Conservation (phyloP, 345 rosid genomes). For the Populus tremula region DNA sequence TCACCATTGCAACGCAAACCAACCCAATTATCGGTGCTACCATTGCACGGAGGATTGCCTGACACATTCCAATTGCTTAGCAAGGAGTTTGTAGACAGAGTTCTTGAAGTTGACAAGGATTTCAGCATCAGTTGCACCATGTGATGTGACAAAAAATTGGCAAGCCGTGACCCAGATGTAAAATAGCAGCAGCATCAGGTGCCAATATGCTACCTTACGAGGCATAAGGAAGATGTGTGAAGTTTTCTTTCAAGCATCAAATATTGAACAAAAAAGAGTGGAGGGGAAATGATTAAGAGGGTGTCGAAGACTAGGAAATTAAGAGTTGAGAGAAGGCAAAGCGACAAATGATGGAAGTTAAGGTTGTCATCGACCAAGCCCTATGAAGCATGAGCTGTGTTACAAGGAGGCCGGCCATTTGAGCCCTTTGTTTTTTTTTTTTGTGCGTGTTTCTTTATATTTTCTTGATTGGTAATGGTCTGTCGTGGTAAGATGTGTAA, state of each 20-base stretch:
- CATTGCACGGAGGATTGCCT: conserved; percentile 33
- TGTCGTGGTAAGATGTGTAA: too few relatives aligned
- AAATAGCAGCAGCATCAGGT: not conserved
- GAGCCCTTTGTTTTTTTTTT: too few relatives aligned
- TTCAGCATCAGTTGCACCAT: conserved; percentile 33
- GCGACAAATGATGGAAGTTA: not conserved
- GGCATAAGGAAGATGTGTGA: not conserved
- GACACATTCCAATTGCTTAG: conserved; percentile 43
- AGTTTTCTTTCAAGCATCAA: not conserved
- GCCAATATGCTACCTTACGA: not conserved
- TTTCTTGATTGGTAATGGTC: not conserved
- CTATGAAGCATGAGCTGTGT: not conserved
- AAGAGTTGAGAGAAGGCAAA: not conserved
- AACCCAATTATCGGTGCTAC: conserved; percentile 37
- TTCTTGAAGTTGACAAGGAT: conserved; percentile 52
- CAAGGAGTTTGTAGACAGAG: conserved; percentile 31
- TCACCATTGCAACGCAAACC: conserved; percentile 51
- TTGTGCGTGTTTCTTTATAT: too few relatives aligned
- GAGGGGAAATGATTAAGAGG: not conserved
- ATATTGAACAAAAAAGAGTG: not conserved
- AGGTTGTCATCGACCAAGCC: not conserved
- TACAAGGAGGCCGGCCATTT: not conserved
- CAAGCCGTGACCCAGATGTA: not conserved
- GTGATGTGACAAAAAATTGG: not conserved
- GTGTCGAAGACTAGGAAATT: not conserved